A percentile compares a stretch with the other conserved stretches of the same genome.
phyloP scores from a whole-genome alignment of 2,329 filamentous ascomycete genomes.

The Colletotrichum abscissum region DNA sequence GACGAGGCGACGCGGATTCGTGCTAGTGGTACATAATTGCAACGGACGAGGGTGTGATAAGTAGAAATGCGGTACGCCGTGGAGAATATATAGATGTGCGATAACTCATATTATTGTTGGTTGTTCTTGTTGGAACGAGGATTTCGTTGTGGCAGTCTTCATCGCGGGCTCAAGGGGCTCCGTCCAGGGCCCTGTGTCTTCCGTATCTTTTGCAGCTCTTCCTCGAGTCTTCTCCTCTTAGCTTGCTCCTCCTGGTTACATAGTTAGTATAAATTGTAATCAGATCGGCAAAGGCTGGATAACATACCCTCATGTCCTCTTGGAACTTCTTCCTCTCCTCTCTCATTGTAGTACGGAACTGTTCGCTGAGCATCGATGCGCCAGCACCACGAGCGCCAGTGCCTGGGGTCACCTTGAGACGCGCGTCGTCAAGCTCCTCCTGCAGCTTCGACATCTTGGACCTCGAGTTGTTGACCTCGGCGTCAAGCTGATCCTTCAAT shows the following conservation, averaged over 20 bases:
- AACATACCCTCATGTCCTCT: constrained; percentile 62
- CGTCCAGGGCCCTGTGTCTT: constrained; percentile 55
- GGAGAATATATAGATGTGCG: neutral
- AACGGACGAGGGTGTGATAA: neutral
- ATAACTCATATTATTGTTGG: neutral
- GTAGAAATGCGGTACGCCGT: neutral
- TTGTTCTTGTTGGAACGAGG: neutral
- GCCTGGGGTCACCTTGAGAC: constrained; percentile 53
- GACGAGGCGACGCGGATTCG: neutral
- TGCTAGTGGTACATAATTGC: neutral
- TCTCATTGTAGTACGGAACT: constrained; percentile 66
- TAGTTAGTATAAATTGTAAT: constrained; percentile 44
- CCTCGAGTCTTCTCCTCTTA: constrained; percentile 60
- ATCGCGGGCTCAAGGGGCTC: constrained; percentile 54
- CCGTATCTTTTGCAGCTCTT: constrained; percentile 59
- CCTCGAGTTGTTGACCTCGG: constrained; percentile 50
- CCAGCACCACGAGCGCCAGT: constrained; percentile 53
- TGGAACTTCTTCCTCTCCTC: constrained; percentile 68
- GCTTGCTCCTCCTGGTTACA: constrained; percentile 60
- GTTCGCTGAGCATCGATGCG: constrained; percentile 65
- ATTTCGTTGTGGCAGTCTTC: constrained; percentile 12
- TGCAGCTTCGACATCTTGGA: constrained; percentile 55
- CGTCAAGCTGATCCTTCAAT: constrained; percentile 52
- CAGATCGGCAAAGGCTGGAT: neutral
- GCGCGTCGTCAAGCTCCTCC: constrained; percentile 63